phyloP scores from a whole-genome alignment of 495 filamentous ascomycete genomes.

The Neurospora intermedia region DNA sequence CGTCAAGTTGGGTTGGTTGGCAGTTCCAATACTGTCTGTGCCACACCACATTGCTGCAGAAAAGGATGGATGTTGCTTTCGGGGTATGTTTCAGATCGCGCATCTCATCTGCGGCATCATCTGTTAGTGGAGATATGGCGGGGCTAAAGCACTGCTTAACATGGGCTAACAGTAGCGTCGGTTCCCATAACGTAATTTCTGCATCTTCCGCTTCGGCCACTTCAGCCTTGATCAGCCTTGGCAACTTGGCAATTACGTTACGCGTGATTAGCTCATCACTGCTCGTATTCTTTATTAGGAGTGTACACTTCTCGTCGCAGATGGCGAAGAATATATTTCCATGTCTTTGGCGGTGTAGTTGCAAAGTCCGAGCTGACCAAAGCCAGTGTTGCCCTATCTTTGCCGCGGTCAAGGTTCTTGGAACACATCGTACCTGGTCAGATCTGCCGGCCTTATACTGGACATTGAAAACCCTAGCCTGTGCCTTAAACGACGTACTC shows the following conservation, averaged over 20 bases:
- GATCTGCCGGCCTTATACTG: constrained; percentile 27
- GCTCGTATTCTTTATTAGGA: neutral
- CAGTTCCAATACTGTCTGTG: neutral
- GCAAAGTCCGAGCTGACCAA: constrained; percentile 25
- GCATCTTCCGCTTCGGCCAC: neutral
- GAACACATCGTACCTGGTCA: constrained; percentile 5
- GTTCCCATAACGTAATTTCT: neutral
- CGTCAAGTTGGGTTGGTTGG: neutral
- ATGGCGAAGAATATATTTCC: constrained; percentile 26
- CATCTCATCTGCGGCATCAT: neutral
- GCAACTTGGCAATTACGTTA: neutral
- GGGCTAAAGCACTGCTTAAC: neutral
- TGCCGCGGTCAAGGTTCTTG: neutral
- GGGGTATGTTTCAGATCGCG: neutral
- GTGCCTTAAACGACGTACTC: constrained; percentile 31
- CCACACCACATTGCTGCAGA: neutral
- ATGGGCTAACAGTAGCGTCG: neutral
- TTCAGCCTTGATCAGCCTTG: neutral
- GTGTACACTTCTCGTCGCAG: constrained; percentile 23
- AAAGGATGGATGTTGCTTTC: neutral
- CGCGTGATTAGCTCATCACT: neutral
- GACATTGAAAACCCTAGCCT: constrained; percentile 28
- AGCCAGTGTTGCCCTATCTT: neutral
- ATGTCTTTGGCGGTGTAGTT: constrained; percentile 6
- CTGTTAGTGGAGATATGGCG: neutral